Evolutionary conservation across 257 asterid genomes (phyloP).

Genomic region (Paraleonurus japonicus): DNA sequence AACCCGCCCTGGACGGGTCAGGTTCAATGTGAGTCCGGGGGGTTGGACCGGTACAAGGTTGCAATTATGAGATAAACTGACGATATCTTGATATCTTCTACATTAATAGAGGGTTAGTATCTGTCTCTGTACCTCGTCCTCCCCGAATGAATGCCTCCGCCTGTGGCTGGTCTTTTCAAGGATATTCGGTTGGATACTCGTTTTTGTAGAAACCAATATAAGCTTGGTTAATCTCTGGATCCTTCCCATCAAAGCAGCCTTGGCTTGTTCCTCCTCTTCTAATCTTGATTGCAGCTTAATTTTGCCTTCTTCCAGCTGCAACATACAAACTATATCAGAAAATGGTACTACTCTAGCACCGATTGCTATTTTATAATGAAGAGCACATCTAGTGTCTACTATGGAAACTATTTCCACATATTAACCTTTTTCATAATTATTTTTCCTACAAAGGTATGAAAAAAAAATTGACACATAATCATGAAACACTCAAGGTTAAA

Average conservation of each 20-base stretch:
- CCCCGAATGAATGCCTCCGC: conserved; percentile 86
- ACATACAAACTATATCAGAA: conserved; percentile 22
- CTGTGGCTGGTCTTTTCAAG: conserved; percentile 50
- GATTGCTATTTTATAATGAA: conserved; percentile 7
- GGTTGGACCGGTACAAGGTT: not conserved
- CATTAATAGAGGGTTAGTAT: not conserved
- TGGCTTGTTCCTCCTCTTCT: conserved; percentile 92
- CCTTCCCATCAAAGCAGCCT: conserved; percentile 91
- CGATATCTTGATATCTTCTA: conserved; percentile 16
- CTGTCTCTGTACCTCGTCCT: conserved; percentile 65
- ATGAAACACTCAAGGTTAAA: conserved; percentile 2
- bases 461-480: not conserved
- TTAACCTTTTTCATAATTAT: not conserved
- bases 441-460: conserved; percentile 1
- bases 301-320: conserved; percentile 87
- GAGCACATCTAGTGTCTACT: conserved; percentile 2
- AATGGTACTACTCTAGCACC: conserved; percentile 6
- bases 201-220: conserved; percentile 81
- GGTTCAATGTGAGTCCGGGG: not conserved
- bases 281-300: conserved; percentile 77
- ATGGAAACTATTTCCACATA: not conserved
- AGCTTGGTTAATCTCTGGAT: conserved; percentile 84
- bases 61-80: conserved; percentile 1
- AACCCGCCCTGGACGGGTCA: not conserved
- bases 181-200: conserved; percentile 45